Conservation (phyloP, 768 basidiomycete genomes). For the Cystofilobasidium macerans region DNA sequence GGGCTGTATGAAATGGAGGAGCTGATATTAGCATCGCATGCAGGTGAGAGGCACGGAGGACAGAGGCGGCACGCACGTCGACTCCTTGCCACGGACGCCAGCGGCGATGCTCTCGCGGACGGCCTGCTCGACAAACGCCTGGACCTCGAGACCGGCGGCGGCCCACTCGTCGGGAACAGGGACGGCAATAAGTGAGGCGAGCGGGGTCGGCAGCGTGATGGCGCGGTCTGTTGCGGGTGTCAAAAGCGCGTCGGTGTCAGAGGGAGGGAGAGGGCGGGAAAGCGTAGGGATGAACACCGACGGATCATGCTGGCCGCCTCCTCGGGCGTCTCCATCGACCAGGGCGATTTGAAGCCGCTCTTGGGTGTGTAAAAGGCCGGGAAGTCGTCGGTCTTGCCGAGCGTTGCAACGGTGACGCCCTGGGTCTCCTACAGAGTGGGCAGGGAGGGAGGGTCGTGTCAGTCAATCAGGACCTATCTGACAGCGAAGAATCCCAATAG, state of each 20-base stretch:
- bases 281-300: conserved; percentile 38
- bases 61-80: conserved; percentile 43
- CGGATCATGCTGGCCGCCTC: conserved; percentile 65
- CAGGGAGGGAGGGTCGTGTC: background rate
- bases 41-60: background rate
- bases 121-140: conserved; percentile 62
- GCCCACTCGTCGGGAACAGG: conserved; percentile 77
- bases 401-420: conserved; percentile 80
- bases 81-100: conserved; percentile 78
- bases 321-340: conserved; percentile 54
- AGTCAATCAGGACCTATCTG: conserved; percentile 28
- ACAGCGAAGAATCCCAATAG: background rate
- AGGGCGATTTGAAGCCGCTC: conserved; percentile 79
- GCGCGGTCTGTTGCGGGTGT: conserved; percentile 49
- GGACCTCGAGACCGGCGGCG: conserved; percentile 54
- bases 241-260: background rate
- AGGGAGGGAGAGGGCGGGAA: conserved; percentile 15
- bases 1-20: conserved; percentile 40
- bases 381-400: conserved; percentile 63
- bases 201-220: conserved; percentile 56
- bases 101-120: conserved; percentile 69
- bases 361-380: conserved; percentile 84
- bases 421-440: conserved; percentile 63
- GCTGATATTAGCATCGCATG: too few species aligned
- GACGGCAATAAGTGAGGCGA: conserved; percentile 71